Percentiles rank a stretch among this genome's conserved stretches.
These are phyloP conservation scores for Pyrrhoderma noxium DNA, from an alignment of 1,284 basidiomycete species.

Conservation along the genomic window DNA sequence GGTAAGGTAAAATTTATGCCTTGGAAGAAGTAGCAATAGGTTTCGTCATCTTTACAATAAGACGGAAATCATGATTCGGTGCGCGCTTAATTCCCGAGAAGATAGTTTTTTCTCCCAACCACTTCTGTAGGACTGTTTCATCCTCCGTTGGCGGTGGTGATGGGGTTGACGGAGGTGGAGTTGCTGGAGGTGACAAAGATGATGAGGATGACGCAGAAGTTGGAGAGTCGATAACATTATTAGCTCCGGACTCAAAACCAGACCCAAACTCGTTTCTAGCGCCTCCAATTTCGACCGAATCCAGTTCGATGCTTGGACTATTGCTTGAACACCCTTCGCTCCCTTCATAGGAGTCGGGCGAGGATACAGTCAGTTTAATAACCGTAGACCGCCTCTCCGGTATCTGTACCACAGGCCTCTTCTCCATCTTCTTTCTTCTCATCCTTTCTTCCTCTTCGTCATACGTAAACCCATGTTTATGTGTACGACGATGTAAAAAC, in stretches of 20 bases:
- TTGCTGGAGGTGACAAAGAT: too few relatives aligned
- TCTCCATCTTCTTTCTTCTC: background rate
- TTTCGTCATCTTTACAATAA: conserved; percentile 11
- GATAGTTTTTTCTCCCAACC: conserved; percentile 5
- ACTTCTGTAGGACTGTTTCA: conserved; percentile 1
- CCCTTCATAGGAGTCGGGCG: background rate
- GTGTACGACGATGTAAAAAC: conserved; percentile 11
- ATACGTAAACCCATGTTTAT: background rate
- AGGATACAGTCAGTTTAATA: background rate
- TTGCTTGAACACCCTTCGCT: conserved; percentile 1
- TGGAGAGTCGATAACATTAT: too few relatives aligned
- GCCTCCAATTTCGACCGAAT: too few relatives aligned
- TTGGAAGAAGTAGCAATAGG: background rate
- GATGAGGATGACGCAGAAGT: conserved; percentile 18
- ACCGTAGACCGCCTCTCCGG: too few relatives aligned
- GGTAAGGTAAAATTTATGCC: too few relatives aligned
- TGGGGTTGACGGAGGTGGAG: too few relatives aligned
- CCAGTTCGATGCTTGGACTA: too few relatives aligned
- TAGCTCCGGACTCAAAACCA: too few relatives aligned
- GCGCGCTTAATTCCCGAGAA: background rate
- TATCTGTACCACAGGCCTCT: too few relatives aligned
- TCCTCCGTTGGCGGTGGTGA: background rate
- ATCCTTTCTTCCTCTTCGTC: background rate
- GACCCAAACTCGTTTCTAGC: too few relatives aligned
- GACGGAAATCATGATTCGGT: conserved; percentile 9